These are phyloP conservation scores for Botrytis cinerea DNA, from an alignment of 2,329 filamentous ascomycete genomes.

Conservation along the genomic window DNA sequence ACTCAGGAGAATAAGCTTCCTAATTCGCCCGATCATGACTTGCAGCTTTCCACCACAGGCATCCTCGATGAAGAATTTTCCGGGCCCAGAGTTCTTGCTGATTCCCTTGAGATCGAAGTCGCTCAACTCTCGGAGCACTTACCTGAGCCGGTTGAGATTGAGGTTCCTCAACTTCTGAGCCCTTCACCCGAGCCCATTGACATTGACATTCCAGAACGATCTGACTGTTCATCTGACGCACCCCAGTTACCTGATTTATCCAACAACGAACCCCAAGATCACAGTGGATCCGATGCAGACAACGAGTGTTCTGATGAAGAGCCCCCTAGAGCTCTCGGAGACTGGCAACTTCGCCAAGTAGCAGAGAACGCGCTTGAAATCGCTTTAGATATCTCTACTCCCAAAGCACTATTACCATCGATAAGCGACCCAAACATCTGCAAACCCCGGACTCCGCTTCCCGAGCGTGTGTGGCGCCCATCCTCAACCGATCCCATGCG, in stretches of 20 bases:
- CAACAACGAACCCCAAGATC: conserved; percentile 6
- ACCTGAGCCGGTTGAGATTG: background rate
- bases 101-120: background rate
- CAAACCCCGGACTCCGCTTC: conserved; percentile 14
- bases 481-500: background rate
- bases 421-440: background rate
- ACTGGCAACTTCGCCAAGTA: conserved; percentile 17
- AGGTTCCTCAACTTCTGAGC: background rate
- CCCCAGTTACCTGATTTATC: background rate
- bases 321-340: background rate
- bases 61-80: background rate
- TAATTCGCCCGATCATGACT: background rate
- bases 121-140: background rate
- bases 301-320: conserved; percentile 17
- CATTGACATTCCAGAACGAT: background rate
- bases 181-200: conserved; percentile 5
- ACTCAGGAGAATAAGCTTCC: background rate
- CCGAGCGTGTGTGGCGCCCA: conserved; percentile 16
- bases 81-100: background rate
- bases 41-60: conserved; percentile 1
- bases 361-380: conserved; percentile 20
- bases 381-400: conserved; percentile 3
- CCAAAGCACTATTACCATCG: background rate
- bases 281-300: conserved; percentile 21
- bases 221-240: background rate